A percentile compares a stretch with the other conserved stretches of the same genome.
These are phyloP conservation scores for Gypsophila paniculata DNA, from an alignment of 179 eudicot genomes.

Conservation along the genomic window DNA sequence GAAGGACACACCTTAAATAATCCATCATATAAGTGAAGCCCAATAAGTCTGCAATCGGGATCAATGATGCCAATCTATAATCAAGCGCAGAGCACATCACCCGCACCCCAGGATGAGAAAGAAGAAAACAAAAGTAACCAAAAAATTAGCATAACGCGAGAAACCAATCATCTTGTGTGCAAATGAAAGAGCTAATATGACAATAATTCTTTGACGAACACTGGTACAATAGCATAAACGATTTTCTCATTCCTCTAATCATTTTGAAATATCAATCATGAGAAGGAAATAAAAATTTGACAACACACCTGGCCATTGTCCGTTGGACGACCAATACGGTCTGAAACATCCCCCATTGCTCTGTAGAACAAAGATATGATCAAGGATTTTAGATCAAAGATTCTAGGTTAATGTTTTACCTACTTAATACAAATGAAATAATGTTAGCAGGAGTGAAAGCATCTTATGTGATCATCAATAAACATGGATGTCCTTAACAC, in stretches of 20 bases:
- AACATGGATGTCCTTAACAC: background rate
- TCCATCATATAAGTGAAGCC: constrained; percentile 93
- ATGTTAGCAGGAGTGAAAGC: background rate
- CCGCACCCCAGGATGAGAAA: constrained; percentile 17
- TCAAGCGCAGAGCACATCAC: background rate
- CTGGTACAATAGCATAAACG: background rate
- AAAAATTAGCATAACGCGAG: constrained; percentile 8
- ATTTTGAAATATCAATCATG: background rate
- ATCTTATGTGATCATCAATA: background rate
- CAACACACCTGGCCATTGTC: constrained; percentile 87
- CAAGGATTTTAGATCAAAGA: constrained; percentile 1
- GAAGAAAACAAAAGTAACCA: constrained; percentile 7
- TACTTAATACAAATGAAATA: background rate
- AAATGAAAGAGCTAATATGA: background rate
- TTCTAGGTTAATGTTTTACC: background rate
- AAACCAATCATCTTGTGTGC: background rate
- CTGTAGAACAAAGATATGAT: constrained; percentile 38
- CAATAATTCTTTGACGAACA: background rate
- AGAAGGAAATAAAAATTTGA: constrained; percentile 1
- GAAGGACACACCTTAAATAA: constrained; percentile 66
- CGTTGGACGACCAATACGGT: constrained; percentile 95
- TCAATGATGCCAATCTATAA: constrained; percentile 91
- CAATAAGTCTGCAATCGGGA: constrained; percentile 98
- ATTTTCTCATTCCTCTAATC: background rate
- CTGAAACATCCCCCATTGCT: constrained; percentile 99